Evolutionary conservation across 495 filamentous ascomycete genomes (phyloP).

Genomic region (Barbatosphaeria neglecta): DNA sequence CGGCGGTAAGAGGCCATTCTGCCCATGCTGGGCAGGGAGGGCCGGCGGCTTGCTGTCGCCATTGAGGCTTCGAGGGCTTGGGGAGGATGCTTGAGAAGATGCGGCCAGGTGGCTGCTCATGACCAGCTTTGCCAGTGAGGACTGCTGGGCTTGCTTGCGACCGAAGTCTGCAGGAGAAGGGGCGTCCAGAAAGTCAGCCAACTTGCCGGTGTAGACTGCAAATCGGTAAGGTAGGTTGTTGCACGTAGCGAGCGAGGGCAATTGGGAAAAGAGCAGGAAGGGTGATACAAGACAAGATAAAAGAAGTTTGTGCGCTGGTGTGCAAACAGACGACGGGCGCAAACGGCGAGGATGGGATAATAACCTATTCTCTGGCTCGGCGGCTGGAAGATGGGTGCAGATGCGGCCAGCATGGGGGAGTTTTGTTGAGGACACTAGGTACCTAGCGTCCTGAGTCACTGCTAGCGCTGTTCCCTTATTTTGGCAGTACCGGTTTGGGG

Average conservation of each 20-base stretch:
- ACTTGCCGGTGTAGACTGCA: conserved; percentile 4
- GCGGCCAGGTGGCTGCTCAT: conserved; percentile 34
- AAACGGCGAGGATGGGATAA: neutral
- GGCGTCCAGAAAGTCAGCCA: conserved; percentile 11
- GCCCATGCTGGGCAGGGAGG: neutral
- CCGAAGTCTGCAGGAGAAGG: conserved; percentile 11
- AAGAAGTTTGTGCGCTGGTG: too few relatives aligned
- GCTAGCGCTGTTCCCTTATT: neutral
- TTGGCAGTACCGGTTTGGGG: too few relatives aligned
- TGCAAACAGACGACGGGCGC: too few relatives aligned
- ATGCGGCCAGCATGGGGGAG: neutral
- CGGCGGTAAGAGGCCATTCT: conserved; percentile 12
- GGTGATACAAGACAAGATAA: too few relatives aligned
- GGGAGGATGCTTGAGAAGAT: conserved; percentile 17
- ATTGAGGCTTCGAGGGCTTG: conserved; percentile 11
- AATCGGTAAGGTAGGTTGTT: neutral
- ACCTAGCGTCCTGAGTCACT: neutral
- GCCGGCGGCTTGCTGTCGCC: conserved; percentile 3
- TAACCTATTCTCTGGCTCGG: neutral
- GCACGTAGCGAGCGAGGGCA: too few relatives aligned
- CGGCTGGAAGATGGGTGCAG: neutral
- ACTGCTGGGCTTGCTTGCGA: conserved; percentile 26
- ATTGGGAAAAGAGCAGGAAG: too few relatives aligned
- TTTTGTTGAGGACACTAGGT: neutral
- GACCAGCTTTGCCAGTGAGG: conserved; percentile 36